Base-by-base conservation (phyloP, 2,329 filamentous ascomycete species). In the Xylariales sp. region DNA sequence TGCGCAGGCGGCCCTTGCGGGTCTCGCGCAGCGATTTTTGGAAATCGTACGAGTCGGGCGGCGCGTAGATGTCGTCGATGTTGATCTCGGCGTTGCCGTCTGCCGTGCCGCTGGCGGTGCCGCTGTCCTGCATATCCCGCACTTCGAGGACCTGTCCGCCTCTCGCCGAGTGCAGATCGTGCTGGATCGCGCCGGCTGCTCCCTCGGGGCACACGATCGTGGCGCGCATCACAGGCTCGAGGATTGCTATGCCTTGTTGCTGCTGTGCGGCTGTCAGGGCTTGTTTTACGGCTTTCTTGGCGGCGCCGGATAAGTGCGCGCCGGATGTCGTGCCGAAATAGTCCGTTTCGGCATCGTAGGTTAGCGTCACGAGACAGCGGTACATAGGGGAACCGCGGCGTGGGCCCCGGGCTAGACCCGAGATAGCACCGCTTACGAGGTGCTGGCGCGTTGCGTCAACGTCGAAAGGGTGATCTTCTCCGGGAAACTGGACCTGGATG, bases 221-320 rank as follows among this genome's bases (percentile, higher is more conserved):
- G 5, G 93, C 93, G 68, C 90, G 90, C 93, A 98, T 97, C 62
- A 99, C 92, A 1, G 96, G 96, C 77, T 99, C 96, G 81, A 98
- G 91, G 46, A 99, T 83, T 1, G 87, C 86, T 0, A 93, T 86
- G 2, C 83, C 81, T 2, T 82, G 77, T 34, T 81, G 79, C 9
- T 85, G 81, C 63, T 88, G 84, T 0, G 90, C 88, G 18, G 88
- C 84, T 58, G 87, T 86, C 0, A 98, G 85, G 0, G 91, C 90
- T 8, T 86, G 83, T 67, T 91, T 88, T 0, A 94, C 91, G 1
- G 92, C 92, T 1, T 80, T 80, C 48, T 83, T 76, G 80, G 87
- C 77, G 81, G 89, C 73, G 85, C 90, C 68, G 85, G 93, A 81
- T 84, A 93, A 75, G 87, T 94, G 78, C 84, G 86, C 72, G 83